Base-by-base conservation (phyloP, 2,329 filamentous ascomycete genomes). In the Rhinocladiella mackenziei region DNA sequence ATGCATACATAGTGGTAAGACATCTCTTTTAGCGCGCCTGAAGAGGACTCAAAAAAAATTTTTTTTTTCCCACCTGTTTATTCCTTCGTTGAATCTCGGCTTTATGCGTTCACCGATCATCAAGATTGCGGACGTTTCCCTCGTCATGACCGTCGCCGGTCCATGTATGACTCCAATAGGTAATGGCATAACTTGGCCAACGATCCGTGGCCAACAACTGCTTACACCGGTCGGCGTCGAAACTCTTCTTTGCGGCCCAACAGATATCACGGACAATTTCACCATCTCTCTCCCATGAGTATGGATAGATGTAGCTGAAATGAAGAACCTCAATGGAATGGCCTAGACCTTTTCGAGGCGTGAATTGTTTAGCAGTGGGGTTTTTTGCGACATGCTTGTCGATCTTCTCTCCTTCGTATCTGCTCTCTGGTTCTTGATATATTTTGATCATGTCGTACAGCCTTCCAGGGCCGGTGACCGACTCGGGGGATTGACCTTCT, bases 131-230 rank as follows among this genome's bases (percentile, higher is more conserved):
- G 9, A 53, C 28, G 18, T 50, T 53, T 15, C 31, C 36, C n/a
- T 46, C 42, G 28, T 53, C 50, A 45, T 53, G 50, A 5, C 50
- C 50, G 5, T 38, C 39, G 23, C 43, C 43, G 3, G 50, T 32
- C 54, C 54, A 58, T 5, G 54, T 53, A 37, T 58, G 56, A 35
- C 54, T 56, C 54, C 56, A 58, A 41, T 58, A 58, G 10, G 53
- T 56, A 23, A 58, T 53, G n/a, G 46, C 39, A 28, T 56, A 55
- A 20, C 50, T 53, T 4, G 54, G 55, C 54, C 54, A 53, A 18
- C 45, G 48, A n/a, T 56, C 46, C 11, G 50, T 43, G 11, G 39
- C 56, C 22, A 58, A 18, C 5, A 58, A 31, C 20, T 40, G 32
- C 26, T 58, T 58, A 39, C 56, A 58, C 15, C 39, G 44, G 37